Percentiles rank a stretch among this genome's conserved stretches.
Evolutionary conservation across 2,329 filamentous ascomycete species (phyloP).

Genomic region (Aspergillus aculeatus): DNA sequence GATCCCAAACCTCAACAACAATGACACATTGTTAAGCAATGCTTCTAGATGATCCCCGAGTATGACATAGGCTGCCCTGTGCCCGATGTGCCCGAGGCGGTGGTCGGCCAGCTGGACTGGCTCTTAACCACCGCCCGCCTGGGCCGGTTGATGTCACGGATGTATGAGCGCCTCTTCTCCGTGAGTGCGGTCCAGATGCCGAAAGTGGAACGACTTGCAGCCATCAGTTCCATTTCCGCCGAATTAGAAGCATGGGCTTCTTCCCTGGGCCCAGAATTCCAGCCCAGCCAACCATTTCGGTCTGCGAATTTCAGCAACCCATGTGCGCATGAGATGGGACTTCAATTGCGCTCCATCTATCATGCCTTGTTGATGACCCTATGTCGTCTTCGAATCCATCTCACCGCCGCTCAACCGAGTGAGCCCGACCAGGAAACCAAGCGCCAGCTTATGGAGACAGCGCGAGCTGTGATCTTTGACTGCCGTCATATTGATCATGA

Average conservation of each 20-base stretch:
- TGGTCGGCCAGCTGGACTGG: constrained; percentile 37
- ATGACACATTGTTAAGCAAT: neutral
- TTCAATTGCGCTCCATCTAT: neutral
- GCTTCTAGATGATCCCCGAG: constrained; percentile 35
- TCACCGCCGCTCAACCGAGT: neutral
- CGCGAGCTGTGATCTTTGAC: neutral
- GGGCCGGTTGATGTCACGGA: constrained; percentile 32
- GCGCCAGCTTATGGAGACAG: neutral
- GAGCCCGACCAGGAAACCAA: neutral
- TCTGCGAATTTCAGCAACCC: neutral
- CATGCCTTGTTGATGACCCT: neutral
- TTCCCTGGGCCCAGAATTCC: constrained; percentile 30
- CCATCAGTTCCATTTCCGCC: constrained; percentile 25
- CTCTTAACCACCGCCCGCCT: constrained; percentile 33
- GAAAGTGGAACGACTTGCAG: constrained; percentile 13
- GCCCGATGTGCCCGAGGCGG: constrained; percentile 32
- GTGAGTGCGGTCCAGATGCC: constrained; percentile 30
- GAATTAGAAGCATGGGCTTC: constrained; percentile 33
- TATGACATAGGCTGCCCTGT: constrained; percentile 40
- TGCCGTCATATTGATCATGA: neutral
- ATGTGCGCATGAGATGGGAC: neutral
- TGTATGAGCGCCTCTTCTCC: constrained; percentile 37
- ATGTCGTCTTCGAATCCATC: neutral
- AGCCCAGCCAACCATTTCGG: neutral
- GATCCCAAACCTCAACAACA: neutral